Evolutionary conservation across 2,329 filamentous ascomycete genomes (phyloP).

Genomic region (Aspergillus glaucus): DNA sequence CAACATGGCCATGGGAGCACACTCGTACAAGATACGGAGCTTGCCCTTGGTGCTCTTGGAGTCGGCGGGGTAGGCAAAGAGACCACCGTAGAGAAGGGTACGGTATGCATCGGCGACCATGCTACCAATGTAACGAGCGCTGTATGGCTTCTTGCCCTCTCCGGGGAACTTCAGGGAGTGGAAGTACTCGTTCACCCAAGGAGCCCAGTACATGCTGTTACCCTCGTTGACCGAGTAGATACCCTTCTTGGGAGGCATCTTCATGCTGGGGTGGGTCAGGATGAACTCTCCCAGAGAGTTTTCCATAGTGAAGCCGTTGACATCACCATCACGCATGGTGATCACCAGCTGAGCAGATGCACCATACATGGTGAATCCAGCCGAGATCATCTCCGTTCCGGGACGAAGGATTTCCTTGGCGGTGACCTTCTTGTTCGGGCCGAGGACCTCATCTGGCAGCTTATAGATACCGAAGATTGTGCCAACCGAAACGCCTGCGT

Average conservation of each 20-base stretch:
- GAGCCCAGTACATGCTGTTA: constrained; percentile 94
- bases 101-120: constrained; percentile 99
- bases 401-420: constrained; percentile 74
- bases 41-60: constrained; percentile 99
- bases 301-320: constrained; percentile 98
- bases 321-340: constrained; percentile 84
- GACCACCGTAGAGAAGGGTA: constrained; percentile 87
- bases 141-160: constrained; percentile 76
- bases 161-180: constrained; percentile 76
- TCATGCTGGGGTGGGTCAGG: constrained; percentile 92
- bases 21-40: constrained; percentile 94
- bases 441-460: constrained; percentile 60
- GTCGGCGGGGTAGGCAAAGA: constrained; percentile 96
- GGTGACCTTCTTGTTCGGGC: constrained; percentile 50
- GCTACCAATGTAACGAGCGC: constrained; percentile 87
- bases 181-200: constrained; percentile 80
- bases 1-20: constrained; percentile 96
- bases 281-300: constrained; percentile 98
- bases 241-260: constrained; percentile 66
- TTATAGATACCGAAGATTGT: constrained; percentile 96
- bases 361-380: constrained; percentile 99
- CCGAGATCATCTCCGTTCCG: constrained; percentile 83
- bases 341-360: constrained; percentile 93
- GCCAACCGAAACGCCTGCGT: constrained; percentile 94
- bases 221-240: constrained; percentile 99